phyloP scores from a whole-genome alignment of 2,329 filamentous ascomycete genomes.

The Cercospora zeina region DNA sequence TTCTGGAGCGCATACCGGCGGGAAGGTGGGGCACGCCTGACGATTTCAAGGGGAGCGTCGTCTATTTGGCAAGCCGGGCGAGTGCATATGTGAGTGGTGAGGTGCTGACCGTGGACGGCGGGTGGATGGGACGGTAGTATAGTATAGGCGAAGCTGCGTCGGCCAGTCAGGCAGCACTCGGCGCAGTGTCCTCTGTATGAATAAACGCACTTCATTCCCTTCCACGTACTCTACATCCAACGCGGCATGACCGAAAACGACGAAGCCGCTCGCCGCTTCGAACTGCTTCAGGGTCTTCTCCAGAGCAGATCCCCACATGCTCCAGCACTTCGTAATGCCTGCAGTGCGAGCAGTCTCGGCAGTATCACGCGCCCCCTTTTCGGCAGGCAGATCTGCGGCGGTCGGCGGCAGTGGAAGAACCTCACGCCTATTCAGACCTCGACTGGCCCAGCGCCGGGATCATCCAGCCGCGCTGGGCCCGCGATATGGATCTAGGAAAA shows the following conservation, averaged over 20 bases:
- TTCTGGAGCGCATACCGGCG: constrained; percentile 77
- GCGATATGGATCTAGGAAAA: constrained; percentile 15
- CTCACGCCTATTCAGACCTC: constrained; percentile 25
- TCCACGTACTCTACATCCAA: not conserved
- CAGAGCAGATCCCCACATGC: too few species aligned
- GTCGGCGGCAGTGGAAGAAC: constrained; percentile 19
- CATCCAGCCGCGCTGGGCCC: constrained; percentile 12
- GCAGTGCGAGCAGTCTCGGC: too few species aligned
- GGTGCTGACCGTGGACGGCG: constrained; percentile 79
- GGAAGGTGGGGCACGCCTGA: constrained; percentile 80
- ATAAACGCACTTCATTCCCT: too few species aligned
- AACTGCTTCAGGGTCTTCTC: not conserved
- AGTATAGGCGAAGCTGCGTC: not conserved
- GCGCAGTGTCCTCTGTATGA: not conserved
- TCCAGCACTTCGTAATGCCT: too few species aligned
- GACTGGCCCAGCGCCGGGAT: not conserved
- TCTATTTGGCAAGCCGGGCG: constrained; percentile 75
- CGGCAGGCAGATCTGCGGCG: constrained; percentile 6
- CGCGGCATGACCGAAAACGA: not conserved
- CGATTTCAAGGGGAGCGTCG: constrained; percentile 81
- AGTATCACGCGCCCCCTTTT: constrained; percentile 1
- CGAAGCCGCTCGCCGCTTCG: not conserved
- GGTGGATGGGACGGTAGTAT: constrained; percentile 78
- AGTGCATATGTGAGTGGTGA: constrained; percentile 82
- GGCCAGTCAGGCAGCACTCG: not conserved